A percentile compares a stretch with the other conserved stretches of the same genome.
phyloP scores from a whole-genome alignment of 2,329 filamentous ascomycete genomes.

The Fusarium temperatum region DNA sequence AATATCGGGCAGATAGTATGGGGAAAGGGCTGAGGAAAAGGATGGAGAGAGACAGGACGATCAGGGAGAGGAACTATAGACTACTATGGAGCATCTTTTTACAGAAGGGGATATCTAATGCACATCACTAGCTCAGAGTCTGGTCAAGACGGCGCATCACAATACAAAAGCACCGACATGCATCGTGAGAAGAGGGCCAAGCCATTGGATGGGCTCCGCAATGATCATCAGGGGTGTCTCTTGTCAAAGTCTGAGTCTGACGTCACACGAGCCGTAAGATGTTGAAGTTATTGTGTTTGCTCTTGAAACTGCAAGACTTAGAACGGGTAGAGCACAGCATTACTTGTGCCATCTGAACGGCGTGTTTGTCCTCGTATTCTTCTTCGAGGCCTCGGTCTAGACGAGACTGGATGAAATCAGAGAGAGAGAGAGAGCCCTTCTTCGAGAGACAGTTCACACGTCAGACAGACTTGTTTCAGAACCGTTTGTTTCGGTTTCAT shows the following conservation, averaged over 20 bases:
- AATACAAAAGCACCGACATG: constrained; percentile 21
- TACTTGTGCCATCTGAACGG: not conserved
- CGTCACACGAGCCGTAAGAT: constrained; percentile 24
- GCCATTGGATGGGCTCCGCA: constrained; percentile 21
- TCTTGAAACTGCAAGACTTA: constrained; percentile 26
- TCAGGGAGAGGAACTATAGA: constrained; percentile 17
- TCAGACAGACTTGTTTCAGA: constrained; percentile 36
- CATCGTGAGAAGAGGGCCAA: constrained; percentile 9
- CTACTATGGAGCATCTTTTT: constrained; percentile 3
- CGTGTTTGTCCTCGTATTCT: constrained; percentile 15
- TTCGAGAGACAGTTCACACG: not conserved
- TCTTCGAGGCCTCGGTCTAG: not conserved
- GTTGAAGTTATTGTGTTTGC: constrained; percentile 21
- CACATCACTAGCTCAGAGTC: constrained; percentile 30
- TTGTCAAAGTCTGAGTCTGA: constrained; percentile 14
- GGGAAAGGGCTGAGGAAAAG: constrained; percentile 10
- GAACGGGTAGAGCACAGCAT: not conserved
- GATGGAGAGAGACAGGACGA: constrained; percentile 6
- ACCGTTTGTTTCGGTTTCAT: constrained; percentile 35
- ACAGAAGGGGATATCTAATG: constrained; percentile 32
- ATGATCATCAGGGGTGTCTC: constrained; percentile 32
- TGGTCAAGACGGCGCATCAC: constrained; percentile 27
- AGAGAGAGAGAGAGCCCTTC: not conserved
- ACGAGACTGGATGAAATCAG: not conserved
- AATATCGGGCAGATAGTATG: constrained; percentile 12